Percentiles rank a stretch among this genome's conserved stretches.
phyloP scores from a whole-genome alignment of 495 filamentous ascomycete species.

The Glutinoglossum americanum region DNA sequence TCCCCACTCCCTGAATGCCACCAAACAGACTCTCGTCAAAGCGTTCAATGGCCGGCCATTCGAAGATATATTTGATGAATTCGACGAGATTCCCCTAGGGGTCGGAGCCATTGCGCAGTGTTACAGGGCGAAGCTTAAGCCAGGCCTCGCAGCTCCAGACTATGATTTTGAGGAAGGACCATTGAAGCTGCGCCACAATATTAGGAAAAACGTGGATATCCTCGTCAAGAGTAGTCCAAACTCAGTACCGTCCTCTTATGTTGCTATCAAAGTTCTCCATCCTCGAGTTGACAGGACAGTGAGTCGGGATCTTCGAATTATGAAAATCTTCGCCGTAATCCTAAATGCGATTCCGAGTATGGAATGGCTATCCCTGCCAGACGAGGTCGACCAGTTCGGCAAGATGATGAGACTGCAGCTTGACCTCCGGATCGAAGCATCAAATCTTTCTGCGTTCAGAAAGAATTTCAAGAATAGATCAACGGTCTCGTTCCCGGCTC shows the following conservation, averaged over 20 bases:
- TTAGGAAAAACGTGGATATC: slow-evolving; percentile 63
- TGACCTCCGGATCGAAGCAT: slow-evolving; percentile 83
- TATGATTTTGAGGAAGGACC: slow-evolving; percentile 25
- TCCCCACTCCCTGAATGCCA: slow-evolving; percentile 64
- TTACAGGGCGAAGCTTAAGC: slow-evolving; percentile 84
- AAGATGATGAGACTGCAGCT: slow-evolving; percentile 97
- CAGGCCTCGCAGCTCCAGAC: slow-evolving; percentile 45
- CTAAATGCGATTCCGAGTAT: slow-evolving; percentile 85
- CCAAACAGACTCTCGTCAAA: slow-evolving; percentile 52
- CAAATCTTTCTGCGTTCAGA: slow-evolving; percentile 76
- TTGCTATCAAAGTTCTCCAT: slow-evolving; percentile 92
- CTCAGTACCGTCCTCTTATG: slow-evolving; percentile 74
- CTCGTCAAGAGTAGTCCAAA: slow-evolving; percentile 70
- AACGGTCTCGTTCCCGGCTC: slow-evolving; percentile 91
- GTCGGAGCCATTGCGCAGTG: slow-evolving; percentile 97
- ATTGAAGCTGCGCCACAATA: slow-evolving; percentile 37
- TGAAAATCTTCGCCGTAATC: slow-evolving; percentile 72
- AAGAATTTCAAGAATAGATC: slow-evolving; percentile 73
- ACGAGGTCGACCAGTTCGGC: slow-evolving; percentile 84
- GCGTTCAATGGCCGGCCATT: slow-evolving; percentile 68
- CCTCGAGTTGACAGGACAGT: slow-evolving; percentile 79
- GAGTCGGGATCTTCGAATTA: slow-evolving; percentile 73
- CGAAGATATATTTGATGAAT: slow-evolving; percentile 92
- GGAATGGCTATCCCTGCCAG: slow-evolving; percentile 91
- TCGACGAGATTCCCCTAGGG: slow-evolving; percentile 73